Evolutionary conservation across 495 filamentous ascomycete species (phyloP), one percentile per base, ranked within the genome.

Genomic region (Darksidea phi): DNA sequence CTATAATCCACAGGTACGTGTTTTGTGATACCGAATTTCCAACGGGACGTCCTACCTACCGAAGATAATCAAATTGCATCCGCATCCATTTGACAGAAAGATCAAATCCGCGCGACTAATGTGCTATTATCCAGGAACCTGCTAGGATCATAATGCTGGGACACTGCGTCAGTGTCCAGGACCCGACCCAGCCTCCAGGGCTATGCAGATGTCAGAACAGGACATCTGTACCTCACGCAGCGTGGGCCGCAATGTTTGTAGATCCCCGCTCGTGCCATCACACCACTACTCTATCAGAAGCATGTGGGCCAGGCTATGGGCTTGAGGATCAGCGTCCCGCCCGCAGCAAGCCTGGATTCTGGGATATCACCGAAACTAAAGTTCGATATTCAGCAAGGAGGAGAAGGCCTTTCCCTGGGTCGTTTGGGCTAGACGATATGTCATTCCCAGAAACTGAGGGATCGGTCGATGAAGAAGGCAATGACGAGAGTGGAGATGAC

Each of bases 1-100:
- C 51, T 37, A 50, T 41, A 52, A 42, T 26, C 56, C 50, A 2
- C 7, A 42, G n/a, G 18, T 79, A 87, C 49, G 77, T 92, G 52
- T 68, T 18, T 32, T 25, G 13, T 7, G 59, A 2, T 53, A 56
- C 6, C 57, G 18, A n/a, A n/a, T n/a, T 25, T 56, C 54, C 17
- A 28, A 17, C 11, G 32, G 43, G 7, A 34, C 20, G 26, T 28
- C 6, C 51, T 15, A 25, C 23, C 46, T 5, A 17, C n/a, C 38
- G 21, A 37, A 48, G 34, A 23, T 15, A 4, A 10, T 6, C 34
- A 12, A 45, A 25, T 6, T 15, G 7, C 18, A 47, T 34, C 48
- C 46, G 2, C 46, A 58, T 38, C 28, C 42, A 17, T 38, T 43
- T 25, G 57, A 59, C 12, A 43, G 12, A 15, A 36, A 24, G 3